Conservation (phyloP, 306 rosid species). For the Casuarina cunninghamiana region DNA sequence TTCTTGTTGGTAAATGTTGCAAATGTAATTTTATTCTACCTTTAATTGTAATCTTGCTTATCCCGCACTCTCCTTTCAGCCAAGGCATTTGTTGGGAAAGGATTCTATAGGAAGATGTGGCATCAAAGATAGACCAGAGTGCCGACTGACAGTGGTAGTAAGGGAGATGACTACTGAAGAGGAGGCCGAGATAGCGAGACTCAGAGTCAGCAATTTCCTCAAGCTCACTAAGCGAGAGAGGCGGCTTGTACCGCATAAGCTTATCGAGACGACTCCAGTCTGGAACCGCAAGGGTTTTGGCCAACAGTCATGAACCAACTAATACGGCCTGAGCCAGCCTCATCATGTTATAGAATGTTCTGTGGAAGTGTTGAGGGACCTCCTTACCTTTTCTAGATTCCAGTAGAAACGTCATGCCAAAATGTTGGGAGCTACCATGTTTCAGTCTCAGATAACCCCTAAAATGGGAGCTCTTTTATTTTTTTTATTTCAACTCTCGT, state of each 20-base stretch:
- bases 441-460: neutral
- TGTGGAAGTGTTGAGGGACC: neutral
- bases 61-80: conserved; percentile 41
- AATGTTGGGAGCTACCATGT: neutral
- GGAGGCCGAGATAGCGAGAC: conserved; percentile 83
- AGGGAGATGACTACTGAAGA: conserved; percentile 88
- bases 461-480: no score
- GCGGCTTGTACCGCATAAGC: conserved; percentile 86
- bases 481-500: neutral
- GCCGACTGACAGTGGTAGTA: conserved; percentile 76
- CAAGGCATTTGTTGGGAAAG: conserved; percentile 91
- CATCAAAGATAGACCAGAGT: conserved; percentile 57
- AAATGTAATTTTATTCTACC: conserved; percentile 19
- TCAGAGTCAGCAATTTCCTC: conserved; percentile 66
- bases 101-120: conserved; percentile 51
- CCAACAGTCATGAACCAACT: conserved; percentile 25
- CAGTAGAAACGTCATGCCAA: neutral
- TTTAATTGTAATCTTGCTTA: conserved; percentile 26
- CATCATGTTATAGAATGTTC: neutral
- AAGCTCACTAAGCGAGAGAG: conserved; percentile 70
- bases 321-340: neutral
- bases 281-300: conserved; percentile 71
- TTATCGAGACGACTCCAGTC: conserved; percentile 76
- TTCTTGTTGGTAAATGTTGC: conserved; percentile 67
- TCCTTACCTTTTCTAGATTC: neutral